phyloP scores from a whole-genome alignment of 108 stramenopile genomes.

The Nitzschia palea region DNA sequence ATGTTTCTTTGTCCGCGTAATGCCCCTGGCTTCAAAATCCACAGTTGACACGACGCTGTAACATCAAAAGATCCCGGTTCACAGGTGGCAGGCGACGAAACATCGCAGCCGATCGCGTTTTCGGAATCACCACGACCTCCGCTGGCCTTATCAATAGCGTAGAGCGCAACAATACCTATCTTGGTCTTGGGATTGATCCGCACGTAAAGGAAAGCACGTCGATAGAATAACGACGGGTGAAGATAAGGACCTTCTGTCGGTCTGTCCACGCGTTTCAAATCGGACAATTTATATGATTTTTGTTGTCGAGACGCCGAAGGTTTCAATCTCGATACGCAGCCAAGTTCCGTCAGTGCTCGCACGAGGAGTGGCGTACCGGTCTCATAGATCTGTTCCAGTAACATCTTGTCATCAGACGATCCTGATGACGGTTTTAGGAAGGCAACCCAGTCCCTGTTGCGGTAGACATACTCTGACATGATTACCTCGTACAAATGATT shows the following conservation, averaged over 20 bases:
- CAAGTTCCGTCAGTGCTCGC: conserved; percentile 78
- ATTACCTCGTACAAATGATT: conserved; percentile 85
- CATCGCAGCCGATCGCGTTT: conserved; percentile 28
- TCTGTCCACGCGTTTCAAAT: conserved; percentile 56
- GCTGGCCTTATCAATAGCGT: conserved; percentile 57
- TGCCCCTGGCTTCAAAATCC: conserved; percentile 82
- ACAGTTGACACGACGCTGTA: conserved; percentile 60
- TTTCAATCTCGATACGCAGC: conserved; percentile 66
- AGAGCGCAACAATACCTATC: conserved; percentile 75
- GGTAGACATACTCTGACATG: conserved; percentile 79
- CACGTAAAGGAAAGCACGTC: conserved; percentile 80
- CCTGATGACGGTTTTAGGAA: conserved; percentile 39
- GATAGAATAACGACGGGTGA: conserved; percentile 58
- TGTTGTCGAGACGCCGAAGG: conserved; percentile 34
- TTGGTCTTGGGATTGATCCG: conserved; percentile 63
- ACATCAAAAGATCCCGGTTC: conserved; percentile 43
- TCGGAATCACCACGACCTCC: conserved; percentile 25
- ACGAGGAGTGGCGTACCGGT: conserved; percentile 78
- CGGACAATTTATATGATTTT: conserved; percentile 54
- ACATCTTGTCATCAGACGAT: conserved; percentile 29
- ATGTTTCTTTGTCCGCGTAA: conserved; percentile 58
- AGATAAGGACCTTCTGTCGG: conserved; percentile 72
- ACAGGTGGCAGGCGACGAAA: conserved; percentile 41
- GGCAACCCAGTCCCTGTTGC: conserved; percentile 61
- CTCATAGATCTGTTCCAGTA: conserved; percentile 88